Conservation (phyloP, 176 grass and related monocot species). For the Zea mays region Zm-B73-REFERENCE-NAM-5.0 NC_050100.1:151138001-151138500, state of each 20-base stretch:
- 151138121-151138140: constrained; percentile 73
- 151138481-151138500: too few species aligned
- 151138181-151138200: constrained; percentile 62
- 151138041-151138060: not conserved
- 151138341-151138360: too few species aligned
- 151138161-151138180: constrained; percentile 87
- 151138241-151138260: constrained; percentile 89
- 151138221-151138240: constrained; percentile 98
- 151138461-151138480: too few species aligned
- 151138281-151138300: constrained; percentile 56
- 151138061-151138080: too few species aligned
- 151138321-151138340: too few species aligned
- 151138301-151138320: not conserved
- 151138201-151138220: constrained; percentile 92
- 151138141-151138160: constrained; percentile 47
- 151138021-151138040: not conserved
- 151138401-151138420: too few species aligned
- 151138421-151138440: too few species aligned
- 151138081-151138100: constrained; percentile 64
- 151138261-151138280: constrained; percentile 84
- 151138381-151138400: too few species aligned
- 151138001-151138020: too few species aligned
- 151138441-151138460: too few species aligned
- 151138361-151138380: too few species aligned
- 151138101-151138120: constrained; percentile 90